Conservation (phyloP, 1,284 basidiomycete genomes). For the Volvariella surrecta region DNA sequence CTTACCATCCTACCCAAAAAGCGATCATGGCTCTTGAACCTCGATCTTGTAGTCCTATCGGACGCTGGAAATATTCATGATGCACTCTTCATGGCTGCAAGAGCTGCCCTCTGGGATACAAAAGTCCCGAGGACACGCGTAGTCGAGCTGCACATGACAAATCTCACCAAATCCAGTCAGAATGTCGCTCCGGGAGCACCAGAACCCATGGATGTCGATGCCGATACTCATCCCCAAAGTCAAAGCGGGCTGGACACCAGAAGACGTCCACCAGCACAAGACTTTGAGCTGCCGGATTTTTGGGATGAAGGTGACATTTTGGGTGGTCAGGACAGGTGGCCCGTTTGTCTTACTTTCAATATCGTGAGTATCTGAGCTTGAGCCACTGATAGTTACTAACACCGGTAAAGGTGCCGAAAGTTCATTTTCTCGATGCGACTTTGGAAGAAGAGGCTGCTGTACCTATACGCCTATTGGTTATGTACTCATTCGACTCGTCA, state of each 20-base stretch:
- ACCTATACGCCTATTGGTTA: slow-evolving; percentile 45
- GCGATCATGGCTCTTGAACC: slow-evolving; percentile 61
- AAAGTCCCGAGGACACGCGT: slow-evolving; percentile 64
- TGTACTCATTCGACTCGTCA: slow-evolving; percentile 47
- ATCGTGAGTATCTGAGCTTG: slow-evolving; percentile 33
- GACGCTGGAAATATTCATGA: slow-evolving; percentile 71
- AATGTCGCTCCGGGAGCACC: slow-evolving; percentile 17
- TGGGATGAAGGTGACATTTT: slow-evolving; percentile 75
- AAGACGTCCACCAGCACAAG: slow-evolving; percentile 39
- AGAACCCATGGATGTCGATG: slow-evolving; percentile 46
- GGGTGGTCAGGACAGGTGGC: slow-evolving; percentile 53
- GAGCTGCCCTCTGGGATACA: slow-evolving; percentile 73
- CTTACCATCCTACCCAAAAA: slow-evolving; percentile 53
- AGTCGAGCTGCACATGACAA: slow-evolving; percentile 34
- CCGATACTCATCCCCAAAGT: slow-evolving; percentile 14
- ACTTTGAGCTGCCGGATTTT: slow-evolving; percentile 77
- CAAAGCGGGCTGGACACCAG: slow-evolving; percentile 56
- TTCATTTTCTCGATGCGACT: slow-evolving; percentile 65
- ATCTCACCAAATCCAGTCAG: neutral
- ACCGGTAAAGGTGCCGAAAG: slow-evolving; percentile 34
- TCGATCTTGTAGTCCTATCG: slow-evolving; percentile 63
- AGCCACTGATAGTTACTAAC: no score
- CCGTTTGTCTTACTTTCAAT: slow-evolving; percentile 69
- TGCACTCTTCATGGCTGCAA: slow-evolving; percentile 66
- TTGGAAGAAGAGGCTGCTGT: slow-evolving; percentile 55